Percentiles rank a stretch among this genome's conserved stretches.
Evolutionary conservation across 1,284 basidiomycete genomes (phyloP).

Genomic region (Leccinum griseonigrum): DNA sequence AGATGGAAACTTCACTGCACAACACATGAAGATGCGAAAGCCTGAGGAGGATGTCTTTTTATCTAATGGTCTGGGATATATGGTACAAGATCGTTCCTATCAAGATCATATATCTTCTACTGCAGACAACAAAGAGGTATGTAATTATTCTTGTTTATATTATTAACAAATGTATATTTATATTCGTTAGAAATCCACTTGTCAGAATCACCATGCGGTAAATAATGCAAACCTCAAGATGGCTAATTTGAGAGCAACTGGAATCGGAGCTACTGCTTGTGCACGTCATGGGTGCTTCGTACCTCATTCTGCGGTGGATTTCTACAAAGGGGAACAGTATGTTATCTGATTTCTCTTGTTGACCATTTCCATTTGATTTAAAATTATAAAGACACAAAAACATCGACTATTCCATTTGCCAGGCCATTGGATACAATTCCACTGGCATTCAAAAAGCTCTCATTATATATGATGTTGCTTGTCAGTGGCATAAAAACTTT

Average conservation of each 20-base stretch:
- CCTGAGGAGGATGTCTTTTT: too few species aligned
- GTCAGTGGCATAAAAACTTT: slow-evolving; percentile 10
- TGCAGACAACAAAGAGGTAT: too few species aligned
- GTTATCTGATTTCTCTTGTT: background rate
- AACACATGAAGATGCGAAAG: too few species aligned
- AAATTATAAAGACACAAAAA: slow-evolving; percentile 15
- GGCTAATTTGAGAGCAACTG: slow-evolving; percentile 7
- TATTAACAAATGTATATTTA: too few species aligned
- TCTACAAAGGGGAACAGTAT: slow-evolving; percentile 20
- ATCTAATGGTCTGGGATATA: too few species aligned
- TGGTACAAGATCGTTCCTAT: too few species aligned
- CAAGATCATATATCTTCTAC: too few species aligned
- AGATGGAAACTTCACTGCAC: too few species aligned
- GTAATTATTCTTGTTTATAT: background rate
- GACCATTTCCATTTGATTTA: background rate
- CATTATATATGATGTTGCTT: slow-evolving; percentile 15
- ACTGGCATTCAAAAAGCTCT: slow-evolving; percentile 3
- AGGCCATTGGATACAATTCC: slow-evolving; percentile 10
- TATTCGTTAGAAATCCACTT: slow-evolving; percentile 1
- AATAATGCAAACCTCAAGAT: slow-evolving; percentile 7
- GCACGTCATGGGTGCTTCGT: slow-evolving; percentile 13
- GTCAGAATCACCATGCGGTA: slow-evolving; percentile 15
- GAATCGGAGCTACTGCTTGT: slow-evolving; percentile 6
- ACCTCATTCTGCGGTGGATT: slow-evolving; percentile 5
- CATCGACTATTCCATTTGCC: slow-evolving; percentile 16